These are phyloP conservation scores for Boletus insuetus DNA, from an alignment of 768 basidiomycete genomes.

Conservation along the genomic window DNA sequence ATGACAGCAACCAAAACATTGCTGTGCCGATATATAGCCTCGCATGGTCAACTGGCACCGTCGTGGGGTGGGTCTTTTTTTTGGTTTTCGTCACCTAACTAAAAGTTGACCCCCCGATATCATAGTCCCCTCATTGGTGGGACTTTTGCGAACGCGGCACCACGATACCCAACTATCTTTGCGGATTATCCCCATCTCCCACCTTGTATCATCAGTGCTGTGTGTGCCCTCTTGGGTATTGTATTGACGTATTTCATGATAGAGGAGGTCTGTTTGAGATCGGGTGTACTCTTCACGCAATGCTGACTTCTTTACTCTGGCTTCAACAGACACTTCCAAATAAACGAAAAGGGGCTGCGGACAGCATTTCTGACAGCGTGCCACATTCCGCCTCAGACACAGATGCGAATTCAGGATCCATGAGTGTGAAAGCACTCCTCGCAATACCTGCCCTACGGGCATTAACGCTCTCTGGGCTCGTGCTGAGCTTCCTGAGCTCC, in stretches of 20 bases:
- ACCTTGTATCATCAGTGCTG: constrained; percentile 1
- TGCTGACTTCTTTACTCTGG: too few species aligned
- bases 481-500: constrained; percentile 48
- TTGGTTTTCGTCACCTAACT: background rate
- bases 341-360: too few species aligned
- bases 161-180: constrained; percentile 3
- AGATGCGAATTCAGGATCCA: background rate
- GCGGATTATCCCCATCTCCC: constrained; percentile 6
- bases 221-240: background rate
- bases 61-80: background rate
- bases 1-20: constrained; percentile 13
- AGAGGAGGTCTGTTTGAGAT: constrained; percentile 2
- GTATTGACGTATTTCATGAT: constrained; percentile 1
- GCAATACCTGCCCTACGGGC: constrained; percentile 49
- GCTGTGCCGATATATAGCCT: constrained; percentile 13
- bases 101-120: too few species aligned
- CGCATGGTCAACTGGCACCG: constrained; percentile 1
- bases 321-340: too few species aligned
- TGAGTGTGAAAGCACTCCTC: constrained; percentile 36
- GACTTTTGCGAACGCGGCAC: constrained; percentile 1
- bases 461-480: constrained; percentile 46
- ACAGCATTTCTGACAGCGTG: too few species aligned
- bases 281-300: too few species aligned
- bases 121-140: too few species aligned
- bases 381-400: too few species aligned